Conservation (phyloP, 768 basidiomycete species). For the Lactarius akahatsu region DNA sequence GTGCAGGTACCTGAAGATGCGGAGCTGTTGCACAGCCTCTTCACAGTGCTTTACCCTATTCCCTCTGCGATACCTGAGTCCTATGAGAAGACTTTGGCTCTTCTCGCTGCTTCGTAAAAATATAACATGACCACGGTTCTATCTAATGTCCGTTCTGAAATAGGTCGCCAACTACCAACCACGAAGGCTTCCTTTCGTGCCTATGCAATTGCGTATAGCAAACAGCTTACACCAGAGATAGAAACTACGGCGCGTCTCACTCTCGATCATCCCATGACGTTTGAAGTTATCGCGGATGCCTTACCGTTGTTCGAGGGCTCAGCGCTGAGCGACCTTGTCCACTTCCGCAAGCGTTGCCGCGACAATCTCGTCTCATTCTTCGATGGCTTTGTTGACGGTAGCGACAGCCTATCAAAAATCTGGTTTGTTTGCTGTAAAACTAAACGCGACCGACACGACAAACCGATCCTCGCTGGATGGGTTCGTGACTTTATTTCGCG, state of each 20-base stretch:
- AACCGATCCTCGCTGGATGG: background rate
- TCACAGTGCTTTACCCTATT: background rate
- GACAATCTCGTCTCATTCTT: background rate
- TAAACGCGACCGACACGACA: too few species aligned
- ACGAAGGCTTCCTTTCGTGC: too few species aligned
- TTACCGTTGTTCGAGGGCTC: background rate
- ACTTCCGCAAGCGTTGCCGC: background rate
- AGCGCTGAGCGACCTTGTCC: background rate
- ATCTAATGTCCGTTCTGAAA: background rate
- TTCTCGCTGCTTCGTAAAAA: slow-evolving; percentile 30
- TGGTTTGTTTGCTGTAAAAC: too few species aligned
- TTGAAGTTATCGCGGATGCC: background rate
- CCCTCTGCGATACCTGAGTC: background rate
- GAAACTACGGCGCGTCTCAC: background rate
- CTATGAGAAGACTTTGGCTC: background rate
- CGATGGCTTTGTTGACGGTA: background rate
- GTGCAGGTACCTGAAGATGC: background rate
- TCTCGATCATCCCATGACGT: background rate
- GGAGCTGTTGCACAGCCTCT: background rate
- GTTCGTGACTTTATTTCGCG: background rate
- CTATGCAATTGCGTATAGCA: slow-evolving; percentile 1
- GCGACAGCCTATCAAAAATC: too few species aligned
- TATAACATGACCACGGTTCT: background rate
- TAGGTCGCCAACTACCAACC: background rate
- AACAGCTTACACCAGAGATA: background rate